These are phyloP conservation scores for Urochloa ruziziensis DNA, from an alignment of 176 grass and related monocot genomes.

Conservation along the genomic window DNA sequence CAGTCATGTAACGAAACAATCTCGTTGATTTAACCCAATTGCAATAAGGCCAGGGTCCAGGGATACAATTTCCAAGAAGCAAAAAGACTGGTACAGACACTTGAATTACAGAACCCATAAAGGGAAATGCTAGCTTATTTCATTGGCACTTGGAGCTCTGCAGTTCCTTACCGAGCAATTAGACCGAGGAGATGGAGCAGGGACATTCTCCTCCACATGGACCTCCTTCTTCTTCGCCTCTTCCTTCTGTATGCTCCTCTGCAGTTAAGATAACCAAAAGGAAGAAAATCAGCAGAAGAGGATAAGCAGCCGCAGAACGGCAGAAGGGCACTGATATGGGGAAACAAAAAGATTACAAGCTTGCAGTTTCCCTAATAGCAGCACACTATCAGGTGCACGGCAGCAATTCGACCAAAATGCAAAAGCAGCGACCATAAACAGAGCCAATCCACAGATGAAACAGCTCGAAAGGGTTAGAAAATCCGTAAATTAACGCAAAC, in stretches of 20 bases:
- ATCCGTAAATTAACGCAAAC: not conserved
- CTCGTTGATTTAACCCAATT: not conserved
- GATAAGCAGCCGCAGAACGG: not conserved
- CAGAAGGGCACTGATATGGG: not conserved
- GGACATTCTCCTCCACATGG: conserved; percentile 82
- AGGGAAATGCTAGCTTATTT: not conserved
- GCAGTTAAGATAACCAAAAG: not conserved
- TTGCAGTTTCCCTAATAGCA: not conserved
- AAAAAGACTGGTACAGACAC: not conserved
- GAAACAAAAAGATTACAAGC: not conserved
- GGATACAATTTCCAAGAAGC: not conserved
- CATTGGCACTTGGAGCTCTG: not conserved
- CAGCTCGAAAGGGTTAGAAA: not conserved
- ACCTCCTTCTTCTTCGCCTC: conserved; percentile 99
- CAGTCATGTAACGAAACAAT: not conserved
- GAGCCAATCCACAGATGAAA: not conserved
- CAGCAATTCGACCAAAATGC: not conserved
- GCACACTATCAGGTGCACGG: not conserved
- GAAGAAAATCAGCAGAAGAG: conserved; percentile 8
- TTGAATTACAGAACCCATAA: conserved; percentile 9
- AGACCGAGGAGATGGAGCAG: conserved; percentile 84
- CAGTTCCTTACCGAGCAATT: conserved; percentile 54
- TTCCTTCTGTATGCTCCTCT: conserved; percentile 92
- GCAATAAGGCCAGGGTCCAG: not conserved
- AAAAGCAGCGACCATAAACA: not conserved